Base-by-base conservation (phyloP, 2,329 filamentous ascomycete species). In the Pestalotiopsis sp. region DNA sequence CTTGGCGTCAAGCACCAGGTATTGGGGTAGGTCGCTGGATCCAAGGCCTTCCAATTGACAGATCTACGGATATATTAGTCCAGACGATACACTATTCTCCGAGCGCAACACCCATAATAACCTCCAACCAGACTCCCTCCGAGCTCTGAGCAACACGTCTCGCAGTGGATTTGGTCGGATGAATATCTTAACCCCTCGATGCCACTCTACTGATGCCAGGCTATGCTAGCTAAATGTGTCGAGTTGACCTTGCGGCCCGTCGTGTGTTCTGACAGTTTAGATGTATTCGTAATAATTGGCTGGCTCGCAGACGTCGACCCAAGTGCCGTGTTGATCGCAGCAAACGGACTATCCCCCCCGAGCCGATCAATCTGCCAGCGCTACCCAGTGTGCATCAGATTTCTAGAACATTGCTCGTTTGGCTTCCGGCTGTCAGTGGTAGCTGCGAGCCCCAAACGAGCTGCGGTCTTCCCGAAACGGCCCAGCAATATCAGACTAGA, bases 321-420 rank as follows among this genome's bases (percentile, higher is more conserved):
- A 61, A 52, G 44, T 52, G 44, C 44, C 44, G 44, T 52, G 44
- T 20, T 63, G 24, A 44, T 35, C 58, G 20, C 30, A 3, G 17
- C 35, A 52, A 22, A 13, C 60, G n/a, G n/a, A 44, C 48, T 35
- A 2, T 30, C 1, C 30, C 7, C 26, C 44, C 17, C 10, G 48
- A 10, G 48, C 5, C 44, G 62, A 65, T 65, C 62, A 65, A 57
- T 57, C 62, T 61, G 35, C 40, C 10, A 20, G 13, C 38, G 22
- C 40, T 17, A 26, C 17, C 17, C 26, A 24, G 17, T 30, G 10
- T 22, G 62, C 62, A 65, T 57, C 62, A 56, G 10, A 30, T 10
- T 65, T 65, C 62, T 65, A 65, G 62, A 65, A 65, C 14, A 65
- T n/a, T 56, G 62, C 40, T 22, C 22, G 7, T 55, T 24, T 44